Base-by-base conservation (phyloP, 116 monocot species). In the Papilionanthe hybrid region DNA sequence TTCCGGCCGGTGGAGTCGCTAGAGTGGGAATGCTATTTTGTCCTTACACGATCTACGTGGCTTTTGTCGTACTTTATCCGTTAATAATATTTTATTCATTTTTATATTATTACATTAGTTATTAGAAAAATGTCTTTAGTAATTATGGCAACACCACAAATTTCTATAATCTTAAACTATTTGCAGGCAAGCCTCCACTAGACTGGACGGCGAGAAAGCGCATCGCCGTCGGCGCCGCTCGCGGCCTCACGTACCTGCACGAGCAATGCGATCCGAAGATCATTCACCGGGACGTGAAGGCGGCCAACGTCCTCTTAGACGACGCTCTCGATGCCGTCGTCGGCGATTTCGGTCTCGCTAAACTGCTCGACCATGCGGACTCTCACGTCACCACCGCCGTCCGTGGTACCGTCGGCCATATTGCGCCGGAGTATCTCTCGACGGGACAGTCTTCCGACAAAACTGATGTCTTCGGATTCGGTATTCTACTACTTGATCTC, bases 251-350 rank as follows among this genome's bases (percentile, higher is more conserved):
- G 43, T 94, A 94, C 85, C 87, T 94, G 25, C 94, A 94, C 82
- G 94, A 94, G 88, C 91, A 91, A 78, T 94, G 94, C 82, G 94
- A 94, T 50, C 94, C 94, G 3, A 94, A 94, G 82, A 94, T 94
- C 79, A 91, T 94, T 77, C 94, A 94, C 84, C 77, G 94, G 1
- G 94, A 94, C 73, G 91, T 94, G 25, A 94, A 94, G 78, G 91
- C 94, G 4, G 94, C 94, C 20, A 94, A 94, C 58, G 84, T 94
- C 17, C 86, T 94, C 18, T 85, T 94, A 2, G 91, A 94, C 77
- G 89, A 85, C 17, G 58, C 32, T 42, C 86, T 78, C 68, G 91
- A 91, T 48, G 91, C 94, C 42, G 83, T 90, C 2, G 90, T 94
- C 6, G 94, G 91, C 20, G 94, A 94, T 72, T 94, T 94, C 68